These are phyloP conservation scores for Knoxdaviesia proteae DNA, from an alignment of 2,329 filamentous ascomycete species.

Conservation along the genomic window DNA sequence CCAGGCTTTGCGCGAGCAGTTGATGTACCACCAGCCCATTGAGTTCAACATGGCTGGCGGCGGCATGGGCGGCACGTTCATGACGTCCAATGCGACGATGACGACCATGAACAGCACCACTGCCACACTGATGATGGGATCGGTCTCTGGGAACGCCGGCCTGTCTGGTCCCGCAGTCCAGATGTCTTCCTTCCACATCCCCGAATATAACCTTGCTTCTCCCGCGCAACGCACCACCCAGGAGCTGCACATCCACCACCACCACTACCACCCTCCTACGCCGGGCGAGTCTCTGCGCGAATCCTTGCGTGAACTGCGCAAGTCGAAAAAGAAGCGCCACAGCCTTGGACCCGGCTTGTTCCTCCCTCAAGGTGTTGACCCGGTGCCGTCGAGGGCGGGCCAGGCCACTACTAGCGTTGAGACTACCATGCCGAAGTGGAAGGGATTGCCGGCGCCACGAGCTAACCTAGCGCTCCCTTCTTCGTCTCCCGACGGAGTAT, in stretches of 20 bases:
- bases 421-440: too few relatives aligned
- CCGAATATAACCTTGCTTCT: too few relatives aligned
- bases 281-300: constrained; percentile 9
- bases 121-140: constrained; percentile 49
- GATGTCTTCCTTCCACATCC: constrained; percentile 2
- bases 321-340: constrained; percentile 52
- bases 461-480: too few relatives aligned
- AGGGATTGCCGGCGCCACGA: too few relatives aligned
- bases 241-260: constrained; percentile 82
- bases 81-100: constrained; percentile 12
- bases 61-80: too few relatives aligned
- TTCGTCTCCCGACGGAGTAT: too few relatives aligned
- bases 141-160: constrained; percentile 27
- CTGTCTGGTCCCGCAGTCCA: neutral
- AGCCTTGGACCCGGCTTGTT: constrained; percentile 40
- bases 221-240: constrained; percentile 15
- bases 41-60: too few relatives aligned
- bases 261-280: constrained; percentile 58
- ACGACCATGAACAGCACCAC: constrained; percentile 15
- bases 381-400: too few relatives aligned
- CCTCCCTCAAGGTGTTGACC: constrained; percentile 19
- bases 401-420: too few relatives aligned
- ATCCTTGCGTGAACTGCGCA: constrained; percentile 15
- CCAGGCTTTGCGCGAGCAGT: constrained; percentile 62
- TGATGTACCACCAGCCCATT: constrained; percentile 58